Base-by-base conservation (phyloP, 441 rosid genomes). In the Eruca vesicaria region DNA sequence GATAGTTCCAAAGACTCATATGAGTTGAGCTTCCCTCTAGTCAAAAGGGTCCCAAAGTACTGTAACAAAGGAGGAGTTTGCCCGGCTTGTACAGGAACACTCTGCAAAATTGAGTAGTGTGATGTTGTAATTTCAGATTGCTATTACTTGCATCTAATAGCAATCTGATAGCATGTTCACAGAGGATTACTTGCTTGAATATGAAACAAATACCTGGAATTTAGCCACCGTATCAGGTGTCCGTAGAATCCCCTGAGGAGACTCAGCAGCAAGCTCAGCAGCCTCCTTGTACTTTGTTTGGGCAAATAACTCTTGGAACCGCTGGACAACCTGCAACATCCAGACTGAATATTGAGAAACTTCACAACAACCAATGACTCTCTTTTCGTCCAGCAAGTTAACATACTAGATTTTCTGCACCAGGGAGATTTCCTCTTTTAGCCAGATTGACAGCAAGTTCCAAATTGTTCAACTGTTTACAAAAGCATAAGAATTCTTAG, bases 261-360 rank as follows among this genome's bases (percentile, higher is more conserved):
- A 94, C 79, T 97, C 99, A 58, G 99, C 99, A 79, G 99, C 99
- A 80, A 97, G 98, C 87, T 97, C 99, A 58, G 99, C 99, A 52
- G 99, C 99, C 83, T 94, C 99, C 82, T 97, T 97, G 81, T 97
- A 97, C 84, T 97, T 97, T 53, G 98, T 91, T 79, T 97, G 99
- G 76, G 99, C 90, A 88, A 97, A 97, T 56, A 94, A 81, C 79
- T 97, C 99, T 84, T 97, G 99, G 78, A 97, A 97, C 71, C 97
- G 90, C 85, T 97, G 99, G 69, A 94, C 99, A 81, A 97, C 99
- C 99, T 94, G 84, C 62, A 57, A 74, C 18, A 77, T 72, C 65
- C 50, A 82, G 70, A 45, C 55, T 69, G 68, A 72, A 77, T 50
- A 59, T n/a, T 45, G 69, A 77, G 58, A 64, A 72, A 79, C 31